phyloP scores from a whole-genome alignment of 177 flowering plant species.

The Vitis hybrid region DNA sequence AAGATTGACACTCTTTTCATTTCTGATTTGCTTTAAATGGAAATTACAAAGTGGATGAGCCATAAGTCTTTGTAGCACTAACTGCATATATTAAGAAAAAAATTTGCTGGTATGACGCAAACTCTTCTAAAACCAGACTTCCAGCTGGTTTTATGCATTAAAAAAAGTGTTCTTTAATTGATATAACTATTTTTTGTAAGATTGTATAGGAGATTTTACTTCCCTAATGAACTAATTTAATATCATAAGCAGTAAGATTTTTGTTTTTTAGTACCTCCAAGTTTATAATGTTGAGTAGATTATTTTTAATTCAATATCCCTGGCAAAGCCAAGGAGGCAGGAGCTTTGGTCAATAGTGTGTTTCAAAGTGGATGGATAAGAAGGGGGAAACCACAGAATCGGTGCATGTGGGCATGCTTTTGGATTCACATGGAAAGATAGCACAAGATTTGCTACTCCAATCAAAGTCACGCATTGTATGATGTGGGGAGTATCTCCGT shows the following conservation, averaged over 20 bases:
- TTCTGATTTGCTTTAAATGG: background rate
- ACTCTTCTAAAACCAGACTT: no score
- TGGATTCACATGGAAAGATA: conserved; percentile 33
- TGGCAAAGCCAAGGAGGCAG: background rate
- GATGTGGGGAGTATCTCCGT: conserved; percentile 21
- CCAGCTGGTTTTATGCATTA: no score
- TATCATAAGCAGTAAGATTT: no score
- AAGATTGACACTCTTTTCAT: background rate
- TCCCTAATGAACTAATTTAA: no score
- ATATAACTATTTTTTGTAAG: no score
- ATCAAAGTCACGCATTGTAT: conserved; percentile 13
- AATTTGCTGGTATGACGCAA: no score
- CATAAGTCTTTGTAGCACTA: background rate
- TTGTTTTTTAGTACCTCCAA: no score
- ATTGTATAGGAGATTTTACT: no score
- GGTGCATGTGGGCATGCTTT: conserved; percentile 16
- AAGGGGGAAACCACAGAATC: conserved; percentile 13
- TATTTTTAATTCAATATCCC: no score
- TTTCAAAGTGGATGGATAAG: background rate
- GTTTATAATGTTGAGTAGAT: no score
- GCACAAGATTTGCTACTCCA: conserved; percentile 20
- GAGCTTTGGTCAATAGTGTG: background rate
- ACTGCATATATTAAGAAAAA: no score
- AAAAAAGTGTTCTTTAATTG: no score
- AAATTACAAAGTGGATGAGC: background rate